These are phyloP conservation scores for Herpetospermum pedunculosum DNA, from an alignment of 306 rosid species.

Conservation along the genomic window DNA sequence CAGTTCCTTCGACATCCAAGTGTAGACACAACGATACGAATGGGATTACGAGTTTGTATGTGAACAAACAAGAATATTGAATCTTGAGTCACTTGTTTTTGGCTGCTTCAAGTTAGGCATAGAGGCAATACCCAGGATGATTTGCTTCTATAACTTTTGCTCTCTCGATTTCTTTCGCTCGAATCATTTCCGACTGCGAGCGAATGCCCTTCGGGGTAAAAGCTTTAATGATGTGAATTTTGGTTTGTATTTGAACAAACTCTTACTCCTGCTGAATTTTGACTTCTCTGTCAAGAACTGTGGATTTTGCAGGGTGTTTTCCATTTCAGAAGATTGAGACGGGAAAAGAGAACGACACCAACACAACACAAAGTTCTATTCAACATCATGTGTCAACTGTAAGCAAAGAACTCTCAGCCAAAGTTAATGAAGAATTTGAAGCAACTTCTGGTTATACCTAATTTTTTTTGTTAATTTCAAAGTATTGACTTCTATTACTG, in stretches of 20 bases:
- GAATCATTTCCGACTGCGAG: neutral
- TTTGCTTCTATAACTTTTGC: neutral
- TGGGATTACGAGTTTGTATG: neutral
- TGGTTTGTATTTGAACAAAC: neutral
- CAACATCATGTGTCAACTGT: neutral
- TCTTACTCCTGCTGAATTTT: neutral
- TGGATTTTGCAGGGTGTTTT: neutral
- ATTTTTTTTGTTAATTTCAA: neutral
- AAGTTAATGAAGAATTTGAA: neutral
- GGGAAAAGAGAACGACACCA: neutral
- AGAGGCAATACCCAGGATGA: neutral
- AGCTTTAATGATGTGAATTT: neutral
- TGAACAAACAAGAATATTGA: neutral
- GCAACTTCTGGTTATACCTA: neutral
- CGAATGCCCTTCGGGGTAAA: neutral
- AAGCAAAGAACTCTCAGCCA: neutral
- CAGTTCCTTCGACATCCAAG: neutral
- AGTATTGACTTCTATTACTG: neutral
- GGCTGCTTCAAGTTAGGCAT: neutral
- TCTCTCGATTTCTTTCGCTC: neutral
- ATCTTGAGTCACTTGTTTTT: neutral
- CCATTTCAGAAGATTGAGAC: neutral
- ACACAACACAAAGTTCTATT: neutral
- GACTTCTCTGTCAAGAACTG: neutral
- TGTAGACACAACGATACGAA: too few species aligned